Percentiles rank a stretch among this genome's conserved stretches.
Conservation (phyloP, 306 rosid species). For the Prunus kanzakura region DNA sequence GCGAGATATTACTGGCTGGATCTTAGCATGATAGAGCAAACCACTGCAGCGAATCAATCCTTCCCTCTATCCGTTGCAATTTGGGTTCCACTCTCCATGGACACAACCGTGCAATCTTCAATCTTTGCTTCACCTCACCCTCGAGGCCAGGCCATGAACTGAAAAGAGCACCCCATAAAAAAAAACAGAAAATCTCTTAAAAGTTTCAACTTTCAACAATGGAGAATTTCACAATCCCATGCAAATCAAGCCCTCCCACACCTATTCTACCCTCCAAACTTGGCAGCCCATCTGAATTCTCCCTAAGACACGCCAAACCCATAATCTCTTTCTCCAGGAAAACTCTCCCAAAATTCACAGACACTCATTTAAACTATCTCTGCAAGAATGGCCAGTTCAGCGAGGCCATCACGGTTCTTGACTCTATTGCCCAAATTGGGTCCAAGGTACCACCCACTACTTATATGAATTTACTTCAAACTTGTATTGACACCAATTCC, state of each 20-base stretch:
- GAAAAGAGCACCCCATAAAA: not conserved
- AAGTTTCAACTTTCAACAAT: slow-evolving; percentile 27
- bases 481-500: slow-evolving; percentile 63
- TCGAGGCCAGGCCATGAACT: not conserved
- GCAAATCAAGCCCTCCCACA: slow-evolving; percentile 38
- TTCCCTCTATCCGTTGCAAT: not conserved
- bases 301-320: slow-evolving; percentile 36
- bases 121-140: not conserved
- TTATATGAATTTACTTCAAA: slow-evolving; percentile 59
- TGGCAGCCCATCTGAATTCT: slow-evolving; percentile 35
- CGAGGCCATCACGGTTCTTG: slow-evolving; percentile 61
- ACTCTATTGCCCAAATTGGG: slow-evolving; percentile 58
- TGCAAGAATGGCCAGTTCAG: slow-evolving; percentile 50
- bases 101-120: not conserved
- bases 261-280: slow-evolving; percentile 25
- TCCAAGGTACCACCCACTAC: slow-evolving; percentile 52
- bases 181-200: not conserved
- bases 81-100: not conserved
- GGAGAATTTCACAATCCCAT: slow-evolving; percentile 45
- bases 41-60: not conserved
- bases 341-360: slow-evolving; percentile 24
- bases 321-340: slow-evolving; percentile 30
- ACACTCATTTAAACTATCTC: slow-evolving; percentile 49
- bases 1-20: not conserved
- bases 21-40: not conserved